Evolutionary conservation across 2,329 filamentous ascomycete genomes (phyloP).

Genomic region (Exophiala xenobiotica): DNA sequence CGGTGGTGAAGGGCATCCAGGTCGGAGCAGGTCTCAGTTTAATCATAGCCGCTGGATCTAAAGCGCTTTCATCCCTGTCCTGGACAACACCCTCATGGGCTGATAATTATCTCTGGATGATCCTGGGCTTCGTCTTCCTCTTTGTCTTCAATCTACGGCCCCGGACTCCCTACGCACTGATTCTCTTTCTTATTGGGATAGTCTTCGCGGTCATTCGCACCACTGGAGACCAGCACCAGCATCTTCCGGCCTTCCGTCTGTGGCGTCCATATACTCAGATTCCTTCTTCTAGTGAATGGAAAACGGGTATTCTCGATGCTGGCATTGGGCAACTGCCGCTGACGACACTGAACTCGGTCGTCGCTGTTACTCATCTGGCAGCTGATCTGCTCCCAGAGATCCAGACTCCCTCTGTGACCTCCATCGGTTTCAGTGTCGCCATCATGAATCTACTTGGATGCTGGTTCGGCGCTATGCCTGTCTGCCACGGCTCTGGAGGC

Average conservation of each 20-base stretch:
- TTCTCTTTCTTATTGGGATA: constrained; percentile 68
- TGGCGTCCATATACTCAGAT: constrained; percentile 60
- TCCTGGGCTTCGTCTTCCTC: constrained; percentile 71
- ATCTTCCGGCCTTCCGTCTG: constrained; percentile 52
- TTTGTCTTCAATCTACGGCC: constrained; percentile 64
- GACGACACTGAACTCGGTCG: constrained; percentile 87
- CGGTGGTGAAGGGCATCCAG: constrained; percentile 92
- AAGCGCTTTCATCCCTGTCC: constrained; percentile 64
- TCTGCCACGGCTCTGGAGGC: constrained; percentile 89
- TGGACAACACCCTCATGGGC: constrained; percentile 67
- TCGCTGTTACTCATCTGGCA: constrained; percentile 79
- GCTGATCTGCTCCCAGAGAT: constrained; percentile 71
- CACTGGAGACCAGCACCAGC: constrained; percentile 12
- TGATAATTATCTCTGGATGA: constrained; percentile 76
- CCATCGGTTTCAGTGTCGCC: constrained; percentile 77
- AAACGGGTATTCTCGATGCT: constrained; percentile 59
- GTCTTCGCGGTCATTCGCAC: constrained; percentile 57
- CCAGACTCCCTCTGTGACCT: constrained; percentile 68
- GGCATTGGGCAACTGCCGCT: constrained; percentile 85
- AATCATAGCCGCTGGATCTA: constrained; percentile 71
- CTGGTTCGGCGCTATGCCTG: constrained; percentile 93
- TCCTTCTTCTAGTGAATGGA: constrained; percentile 50
- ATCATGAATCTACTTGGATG: constrained; percentile 80
- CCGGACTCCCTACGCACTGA: constrained; percentile 73
- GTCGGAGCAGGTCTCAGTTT: constrained; percentile 85